Conservation (phyloP, 176 grass and related monocot species). For the Typha latifolia region DNA sequence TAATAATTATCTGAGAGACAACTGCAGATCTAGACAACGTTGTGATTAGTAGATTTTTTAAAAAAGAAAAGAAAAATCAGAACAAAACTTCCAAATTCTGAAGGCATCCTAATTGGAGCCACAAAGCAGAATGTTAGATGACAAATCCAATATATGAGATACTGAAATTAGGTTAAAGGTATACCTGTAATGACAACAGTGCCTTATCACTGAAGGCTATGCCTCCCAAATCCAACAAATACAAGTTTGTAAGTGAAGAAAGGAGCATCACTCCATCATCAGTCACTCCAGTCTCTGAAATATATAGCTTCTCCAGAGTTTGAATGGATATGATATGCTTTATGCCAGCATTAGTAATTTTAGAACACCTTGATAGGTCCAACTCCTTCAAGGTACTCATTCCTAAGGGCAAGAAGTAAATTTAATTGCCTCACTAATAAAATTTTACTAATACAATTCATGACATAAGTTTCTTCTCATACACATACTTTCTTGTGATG, state of each 20-base stretch:
- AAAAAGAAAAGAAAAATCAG: too few relatives aligned
- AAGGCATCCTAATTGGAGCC: too few relatives aligned
- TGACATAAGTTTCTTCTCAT: background rate
- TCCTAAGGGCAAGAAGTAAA: conserved; percentile 27
- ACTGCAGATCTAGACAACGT: too few relatives aligned
- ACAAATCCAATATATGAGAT: background rate
- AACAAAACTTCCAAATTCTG: too few relatives aligned
- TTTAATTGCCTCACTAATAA: background rate
- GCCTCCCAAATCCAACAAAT: conserved; percentile 66
- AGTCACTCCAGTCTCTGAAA: conserved; percentile 59
- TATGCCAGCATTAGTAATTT: conserved; percentile 61
- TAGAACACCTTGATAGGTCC: conserved; percentile 72
- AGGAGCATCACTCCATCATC: conserved; percentile 59
- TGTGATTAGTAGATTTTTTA: too few relatives aligned
- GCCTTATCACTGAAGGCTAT: conserved; percentile 49
- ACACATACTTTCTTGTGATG: too few relatives aligned
- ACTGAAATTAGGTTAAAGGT: background rate
- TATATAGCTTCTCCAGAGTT: conserved; percentile 62
- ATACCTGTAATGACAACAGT: conserved; percentile 59
- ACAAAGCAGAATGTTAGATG: too few relatives aligned
- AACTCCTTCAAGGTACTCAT: conserved; percentile 67
- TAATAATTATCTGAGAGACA: too few relatives aligned
- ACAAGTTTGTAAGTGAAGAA: conserved; percentile 46
- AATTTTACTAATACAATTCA: background rate
- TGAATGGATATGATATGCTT: conserved; percentile 65